Conservation (phyloP, 1,284 basidiomycete species). For the Puccinia horiana region DNA sequence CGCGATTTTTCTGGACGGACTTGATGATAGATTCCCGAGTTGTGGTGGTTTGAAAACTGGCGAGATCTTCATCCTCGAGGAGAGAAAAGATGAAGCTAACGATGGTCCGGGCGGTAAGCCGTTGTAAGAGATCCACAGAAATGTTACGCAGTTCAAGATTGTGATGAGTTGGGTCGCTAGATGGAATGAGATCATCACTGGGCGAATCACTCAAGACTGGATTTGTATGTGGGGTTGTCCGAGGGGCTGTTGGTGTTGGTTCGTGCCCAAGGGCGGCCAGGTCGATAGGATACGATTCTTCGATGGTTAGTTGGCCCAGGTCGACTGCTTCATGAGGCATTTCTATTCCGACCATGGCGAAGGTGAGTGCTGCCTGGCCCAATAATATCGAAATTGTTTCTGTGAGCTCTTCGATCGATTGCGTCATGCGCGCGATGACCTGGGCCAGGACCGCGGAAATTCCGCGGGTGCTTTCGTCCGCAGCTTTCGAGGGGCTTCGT, state of each 20-base stretch:
- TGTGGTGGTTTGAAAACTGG: background rate
- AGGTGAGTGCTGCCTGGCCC: no score
- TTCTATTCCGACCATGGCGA: background rate
- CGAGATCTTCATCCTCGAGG: constrained; percentile 20
- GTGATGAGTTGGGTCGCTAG: constrained; percentile 17
- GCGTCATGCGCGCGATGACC: no score
- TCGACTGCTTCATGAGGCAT: background rate
- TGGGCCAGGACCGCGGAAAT: no score
- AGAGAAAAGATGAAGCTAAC: constrained; percentile 5
- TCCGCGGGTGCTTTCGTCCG: no score
- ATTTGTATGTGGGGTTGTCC: background rate
- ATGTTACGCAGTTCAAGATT: constrained; percentile 24
- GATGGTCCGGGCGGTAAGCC: constrained; percentile 18
- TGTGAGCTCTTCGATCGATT: no score
- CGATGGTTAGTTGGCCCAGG: background rate
- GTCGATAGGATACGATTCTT: background rate
- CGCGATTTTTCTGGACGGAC: constrained; percentile 15
- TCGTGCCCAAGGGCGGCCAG: background rate
- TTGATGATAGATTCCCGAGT: constrained; percentile 10
- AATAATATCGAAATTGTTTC: no score
- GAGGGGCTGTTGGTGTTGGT: no score
- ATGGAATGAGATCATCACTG: constrained; percentile 25
- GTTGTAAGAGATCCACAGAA: background rate
- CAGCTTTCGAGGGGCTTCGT: no score
- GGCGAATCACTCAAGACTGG: background rate